A percentile compares a stretch with the other conserved stretches of the same genome.
phyloP scores from a whole-genome alignment of 2,329 filamentous ascomycete species.

The Paracoccidioides brasiliensis region DNA sequence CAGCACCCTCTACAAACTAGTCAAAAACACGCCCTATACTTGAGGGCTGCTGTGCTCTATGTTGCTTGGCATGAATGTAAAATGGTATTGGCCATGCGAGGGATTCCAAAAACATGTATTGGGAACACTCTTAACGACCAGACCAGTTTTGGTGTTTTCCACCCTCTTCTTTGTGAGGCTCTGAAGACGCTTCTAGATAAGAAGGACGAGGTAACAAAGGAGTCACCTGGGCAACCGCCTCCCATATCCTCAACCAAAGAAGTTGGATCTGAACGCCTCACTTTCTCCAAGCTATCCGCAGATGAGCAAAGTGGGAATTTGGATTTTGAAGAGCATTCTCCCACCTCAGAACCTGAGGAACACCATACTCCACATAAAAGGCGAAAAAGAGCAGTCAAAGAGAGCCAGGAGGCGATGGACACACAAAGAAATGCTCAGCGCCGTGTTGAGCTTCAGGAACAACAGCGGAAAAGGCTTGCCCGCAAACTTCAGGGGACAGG shows the following conservation, averaged over 20 bases:
- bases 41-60: conserved; percentile 19
- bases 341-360: conserved; percentile 15
- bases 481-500: conserved; percentile 20
- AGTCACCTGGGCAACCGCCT: conserved; percentile 2
- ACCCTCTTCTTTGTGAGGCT: conserved; percentile 17
- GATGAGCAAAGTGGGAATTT: conserved; percentile 5
- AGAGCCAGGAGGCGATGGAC: conserved; percentile 38
- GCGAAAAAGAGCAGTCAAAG: conserved; percentile 35
- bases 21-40: background rate
- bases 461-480: conserved; percentile 31
- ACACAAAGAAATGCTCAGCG: conserved; percentile 43
- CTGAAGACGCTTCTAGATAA: conserved; percentile 11
- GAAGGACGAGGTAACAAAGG: conserved; percentile 5
- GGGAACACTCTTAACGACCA: conserved; percentile 15
- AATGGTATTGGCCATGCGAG: conserved; percentile 9
- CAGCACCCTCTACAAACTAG: background rate
- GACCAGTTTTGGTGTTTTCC: conserved; percentile 19
- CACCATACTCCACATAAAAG: conserved; percentile 33
- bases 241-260: background rate
- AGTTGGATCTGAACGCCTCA: background rate
- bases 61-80: conserved; percentile 22
- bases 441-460: conserved; percentile 43
- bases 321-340: conserved; percentile 7
- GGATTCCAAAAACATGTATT: conserved; percentile 14
- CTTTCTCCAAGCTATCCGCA: background rate